These are phyloP conservation scores for Westerdykella ornata DNA, from an alignment of 2,329 filamentous ascomycete species.

Conservation along the genomic window DNA sequence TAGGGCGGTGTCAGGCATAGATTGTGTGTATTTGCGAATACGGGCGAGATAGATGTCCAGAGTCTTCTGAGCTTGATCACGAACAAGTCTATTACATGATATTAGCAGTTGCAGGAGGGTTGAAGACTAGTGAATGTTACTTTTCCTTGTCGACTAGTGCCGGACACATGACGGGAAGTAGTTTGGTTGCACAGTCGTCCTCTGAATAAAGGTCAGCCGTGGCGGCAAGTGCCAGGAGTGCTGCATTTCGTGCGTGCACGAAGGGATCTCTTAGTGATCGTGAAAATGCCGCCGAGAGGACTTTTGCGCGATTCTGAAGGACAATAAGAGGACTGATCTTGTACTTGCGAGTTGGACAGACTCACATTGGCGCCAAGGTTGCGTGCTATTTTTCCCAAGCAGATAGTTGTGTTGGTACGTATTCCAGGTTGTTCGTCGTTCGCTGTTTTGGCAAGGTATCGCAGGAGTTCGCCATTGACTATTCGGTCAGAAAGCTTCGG, in stretches of 20 bases:
- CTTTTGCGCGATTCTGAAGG: constrained; percentile 68
- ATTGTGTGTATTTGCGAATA: constrained; percentile 68
- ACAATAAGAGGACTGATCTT: constrained; percentile 7
- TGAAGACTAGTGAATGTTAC: constrained; percentile 26
- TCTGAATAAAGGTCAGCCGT: constrained; percentile 82
- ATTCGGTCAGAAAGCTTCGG: constrained; percentile 85
- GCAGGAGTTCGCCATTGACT: constrained; percentile 87
- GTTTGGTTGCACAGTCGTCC: constrained; percentile 77
- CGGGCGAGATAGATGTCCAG: constrained; percentile 78
- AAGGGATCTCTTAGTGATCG: constrained; percentile 89
- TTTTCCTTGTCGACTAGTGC: constrained; percentile 92
- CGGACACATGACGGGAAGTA: constrained; percentile 79
- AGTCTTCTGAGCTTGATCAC: constrained; percentile 85
- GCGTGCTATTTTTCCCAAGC: constrained; percentile 89
- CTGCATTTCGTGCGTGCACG: constrained; percentile 84
- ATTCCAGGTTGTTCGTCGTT: constrained; percentile 98
- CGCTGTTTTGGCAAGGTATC: constrained; percentile 86
- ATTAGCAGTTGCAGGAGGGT: constrained; percentile 2
- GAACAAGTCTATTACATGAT: constrained; percentile 54
- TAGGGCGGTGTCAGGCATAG: constrained; percentile 73
- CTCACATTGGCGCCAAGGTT: constrained; percentile 62
- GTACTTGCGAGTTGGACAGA: constrained; percentile 1
- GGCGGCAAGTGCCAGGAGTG: constrained; percentile 75
- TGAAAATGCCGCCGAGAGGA: constrained; percentile 86
- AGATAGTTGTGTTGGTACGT: constrained; percentile 96